A percentile compares a stretch with the other conserved stretches of the same genome.
Evolutionary conservation across 148 eudicot genomes (phyloP).

Genomic region (Chenopodium quinoa): DNA sequence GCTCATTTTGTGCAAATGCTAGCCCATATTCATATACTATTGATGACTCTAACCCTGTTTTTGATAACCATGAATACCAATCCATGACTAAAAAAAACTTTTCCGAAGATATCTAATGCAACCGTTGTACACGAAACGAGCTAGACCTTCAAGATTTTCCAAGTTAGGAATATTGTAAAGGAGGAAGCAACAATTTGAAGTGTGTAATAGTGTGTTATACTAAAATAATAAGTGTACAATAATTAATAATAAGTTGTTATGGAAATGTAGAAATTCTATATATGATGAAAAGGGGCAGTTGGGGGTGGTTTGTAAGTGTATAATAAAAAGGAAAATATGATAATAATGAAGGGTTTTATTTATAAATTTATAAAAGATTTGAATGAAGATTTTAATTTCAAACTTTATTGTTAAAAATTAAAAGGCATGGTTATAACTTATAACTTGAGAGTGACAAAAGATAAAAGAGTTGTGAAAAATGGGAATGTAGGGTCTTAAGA

Average conservation of each 20-base stretch:
- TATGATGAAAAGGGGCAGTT: constrained; percentile 3
- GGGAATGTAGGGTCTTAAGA: constrained; percentile 8
- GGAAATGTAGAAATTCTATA: not conserved
- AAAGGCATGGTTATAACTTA: constrained; percentile 36
- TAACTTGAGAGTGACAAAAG: constrained; percentile 54
- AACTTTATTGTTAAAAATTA: not conserved
- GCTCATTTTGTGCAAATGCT: constrained; percentile 69
- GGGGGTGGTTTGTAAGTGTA: constrained; percentile 24
- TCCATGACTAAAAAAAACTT: constrained; percentile 41
- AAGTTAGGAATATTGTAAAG: not conserved
- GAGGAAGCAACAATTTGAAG: not conserved
- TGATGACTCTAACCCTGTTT: constrained; percentile 65
- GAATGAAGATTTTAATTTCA: constrained; percentile 6
- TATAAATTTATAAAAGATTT: not conserved
- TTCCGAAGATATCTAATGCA: no score
- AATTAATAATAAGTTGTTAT: not conserved
- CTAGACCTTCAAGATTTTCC: not conserved
- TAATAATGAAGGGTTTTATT: constrained; percentile 19
- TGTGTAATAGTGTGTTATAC: not conserved
- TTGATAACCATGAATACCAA: constrained; percentile 88
- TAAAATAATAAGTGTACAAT: not conserved
- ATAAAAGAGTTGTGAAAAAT: constrained; percentile 17
- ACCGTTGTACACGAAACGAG: no score
- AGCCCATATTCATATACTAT: constrained; percentile 66
- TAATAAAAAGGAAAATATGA: constrained; percentile 1